These are phyloP conservation scores for Inosperma sp. DNA, from an alignment of 768 basidiomycete genomes.

Conservation along the genomic window DNA sequence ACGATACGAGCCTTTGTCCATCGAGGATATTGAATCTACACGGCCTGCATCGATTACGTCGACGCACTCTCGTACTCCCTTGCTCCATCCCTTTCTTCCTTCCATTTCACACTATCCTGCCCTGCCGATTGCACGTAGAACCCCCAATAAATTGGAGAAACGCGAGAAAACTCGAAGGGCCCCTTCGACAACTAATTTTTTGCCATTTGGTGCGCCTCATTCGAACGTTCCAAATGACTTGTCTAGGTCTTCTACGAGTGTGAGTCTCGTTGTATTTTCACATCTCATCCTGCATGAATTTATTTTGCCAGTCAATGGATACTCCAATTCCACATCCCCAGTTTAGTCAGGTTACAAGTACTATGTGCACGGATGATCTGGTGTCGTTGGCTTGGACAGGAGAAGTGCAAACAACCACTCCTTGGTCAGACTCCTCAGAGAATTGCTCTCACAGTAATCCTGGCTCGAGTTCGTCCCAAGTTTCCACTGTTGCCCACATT, in stretches of 20 bases:
- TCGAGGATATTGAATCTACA: slow-evolving; percentile 5
- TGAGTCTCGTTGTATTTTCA: neutral
- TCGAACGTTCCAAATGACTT: neutral
- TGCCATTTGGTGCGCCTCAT: neutral
- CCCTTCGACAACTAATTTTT: slow-evolving; percentile 8
- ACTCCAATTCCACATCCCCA: slow-evolving; percentile 13
- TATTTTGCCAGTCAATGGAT: neutral
- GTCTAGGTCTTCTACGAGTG: neutral
- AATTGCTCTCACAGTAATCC: neutral
- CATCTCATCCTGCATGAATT: neutral
- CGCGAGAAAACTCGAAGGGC: slow-evolving; percentile 14
- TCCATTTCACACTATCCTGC: slow-evolving; percentile 14
- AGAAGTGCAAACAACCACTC: slow-evolving; percentile 8
- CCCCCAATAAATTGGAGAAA: slow-evolving; percentile 22
- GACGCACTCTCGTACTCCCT: slow-evolving; percentile 18
- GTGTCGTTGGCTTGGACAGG: slow-evolving; percentile 32
- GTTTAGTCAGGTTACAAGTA: slow-evolving; percentile 19
- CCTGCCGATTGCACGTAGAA: slow-evolving; percentile 11
- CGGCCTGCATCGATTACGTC: slow-evolving; percentile 21
- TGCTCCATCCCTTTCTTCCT: slow-evolving; percentile 10
- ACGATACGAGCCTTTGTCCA: slow-evolving; percentile 12
- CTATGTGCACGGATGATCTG: slow-evolving; percentile 27
- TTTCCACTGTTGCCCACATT: neutral
- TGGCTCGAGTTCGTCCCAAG: neutral
- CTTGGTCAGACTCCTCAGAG: slow-evolving; percentile 9